phyloP scores from a whole-genome alignment of 1,284 basidiomycete species.

The Neonothopanus nambi region DNA sequence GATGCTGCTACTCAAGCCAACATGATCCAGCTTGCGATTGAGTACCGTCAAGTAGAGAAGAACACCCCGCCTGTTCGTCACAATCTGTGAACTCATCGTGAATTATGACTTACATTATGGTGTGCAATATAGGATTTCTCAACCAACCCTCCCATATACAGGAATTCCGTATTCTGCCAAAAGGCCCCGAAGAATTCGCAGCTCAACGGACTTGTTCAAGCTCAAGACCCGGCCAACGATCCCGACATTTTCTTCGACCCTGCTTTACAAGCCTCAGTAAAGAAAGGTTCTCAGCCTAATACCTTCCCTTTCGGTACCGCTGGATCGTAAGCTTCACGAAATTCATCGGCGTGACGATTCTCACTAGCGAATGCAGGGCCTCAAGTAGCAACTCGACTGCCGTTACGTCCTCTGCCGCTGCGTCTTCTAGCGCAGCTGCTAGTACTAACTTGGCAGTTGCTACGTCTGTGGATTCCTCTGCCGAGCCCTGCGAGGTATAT shows the following conservation, averaged over 20 bases:
- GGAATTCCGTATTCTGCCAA: conserved; percentile 56
- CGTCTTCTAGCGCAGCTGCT: conserved; percentile 17
- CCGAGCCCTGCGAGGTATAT: conserved; percentile 17
- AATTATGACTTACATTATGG: neutral
- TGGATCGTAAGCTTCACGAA: conserved; percentile 16
- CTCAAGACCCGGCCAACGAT: conserved; percentile 50
- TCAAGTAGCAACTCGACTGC: conserved; percentile 14
- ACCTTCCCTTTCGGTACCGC: conserved; percentile 45
- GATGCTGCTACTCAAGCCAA: conserved; percentile 48
- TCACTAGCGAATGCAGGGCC: neutral
- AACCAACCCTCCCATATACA: conserved; percentile 47
- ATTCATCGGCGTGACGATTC: neutral
- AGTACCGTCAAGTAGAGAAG: conserved; percentile 62
- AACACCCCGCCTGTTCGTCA: conserved; percentile 60
- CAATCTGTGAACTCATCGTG: neutral
- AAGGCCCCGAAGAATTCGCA: conserved; percentile 48
- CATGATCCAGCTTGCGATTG: conserved; percentile 55
- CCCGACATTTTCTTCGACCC: conserved; percentile 61
- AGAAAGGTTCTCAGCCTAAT: conserved; percentile 52
- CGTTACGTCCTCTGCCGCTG: conserved; percentile 20
- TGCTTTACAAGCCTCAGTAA: conserved; percentile 41
- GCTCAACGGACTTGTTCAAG: conserved; percentile 48
- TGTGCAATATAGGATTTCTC: conserved; percentile 45
- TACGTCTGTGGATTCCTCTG: conserved; percentile 6
- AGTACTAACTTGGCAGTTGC: conserved; percentile 17